Evolutionary conservation across 2,329 filamentous ascomycete species (phyloP), one percentile per base, ranked within the genome.

Genomic region (Pezicula carpinea): DNA sequence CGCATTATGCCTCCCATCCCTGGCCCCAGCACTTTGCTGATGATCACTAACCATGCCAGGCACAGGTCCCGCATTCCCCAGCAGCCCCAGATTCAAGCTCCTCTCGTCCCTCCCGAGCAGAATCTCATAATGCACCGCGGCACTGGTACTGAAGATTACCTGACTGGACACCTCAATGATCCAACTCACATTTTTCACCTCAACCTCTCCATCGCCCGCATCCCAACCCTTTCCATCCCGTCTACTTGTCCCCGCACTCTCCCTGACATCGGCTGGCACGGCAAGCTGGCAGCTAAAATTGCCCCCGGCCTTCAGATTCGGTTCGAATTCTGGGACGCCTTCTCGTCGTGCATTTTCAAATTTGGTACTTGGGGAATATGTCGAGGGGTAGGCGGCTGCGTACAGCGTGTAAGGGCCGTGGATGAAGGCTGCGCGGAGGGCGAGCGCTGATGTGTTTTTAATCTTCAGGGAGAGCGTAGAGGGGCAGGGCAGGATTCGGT

Each of bases 371-470:
- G 92, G 89, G 59, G 91, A 79, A 71, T 93, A 97, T 39, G 76
- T 80, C 14, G 87, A 77, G 1, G 92, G 89, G 59, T 95, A 95
- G 19, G 90, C 87, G 43, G 91, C 83, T 41, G 91, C 85, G 60
- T 89, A 90, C 32, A 97, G 77, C 1, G 85, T 95, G 64, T 99
- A 99, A 1, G 93, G 93, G 0, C 93, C 93, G 69, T 96, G 93
- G 45, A 99, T 85, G 65, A 96, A 99, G 47, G 93, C 93, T 45
- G 93, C 93, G 61, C 93, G 88, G 33, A 97, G 75, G 14, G 93
- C 88, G 54, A 96, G 88, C 48, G 89, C 86, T 33, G 87, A 93
- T 8, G 88, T 91, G 67, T 99, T 99, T 65, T 88, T 92, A 65
- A 99, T 83, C 58, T 88, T 89, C 39, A 99, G 80, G 67, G 89